Evolutionary conservation across 2,329 filamentous ascomycete species (phyloP).

Genomic region (Cryphonectria japonica): DNA sequence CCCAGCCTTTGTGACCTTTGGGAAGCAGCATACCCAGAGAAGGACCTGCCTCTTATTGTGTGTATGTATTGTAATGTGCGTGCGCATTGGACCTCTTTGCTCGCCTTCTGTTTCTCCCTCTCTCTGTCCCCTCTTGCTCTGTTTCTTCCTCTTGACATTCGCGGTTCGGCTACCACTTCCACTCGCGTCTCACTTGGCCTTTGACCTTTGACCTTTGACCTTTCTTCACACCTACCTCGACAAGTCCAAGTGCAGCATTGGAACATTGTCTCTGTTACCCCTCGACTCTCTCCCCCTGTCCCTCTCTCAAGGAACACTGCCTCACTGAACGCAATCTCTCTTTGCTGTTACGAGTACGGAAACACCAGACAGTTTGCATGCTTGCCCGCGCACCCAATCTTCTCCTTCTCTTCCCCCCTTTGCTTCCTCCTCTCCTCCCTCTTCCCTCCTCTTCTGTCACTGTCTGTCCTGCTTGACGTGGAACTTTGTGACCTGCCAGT

Average conservation of each 20-base stretch:
- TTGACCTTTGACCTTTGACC: not conserved
- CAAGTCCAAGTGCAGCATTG: not conserved
- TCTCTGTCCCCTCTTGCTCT: not conserved
- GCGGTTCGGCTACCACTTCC: not conserved
- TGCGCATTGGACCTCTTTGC: not conserved
- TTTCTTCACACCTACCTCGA: not conserved
- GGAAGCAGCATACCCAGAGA: not conserved
- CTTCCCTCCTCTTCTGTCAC: not conserved
- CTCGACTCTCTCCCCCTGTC: not conserved
- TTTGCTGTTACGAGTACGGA: not conserved
- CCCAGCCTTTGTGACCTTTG: not conserved
- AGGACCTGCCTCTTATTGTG: slow-evolving; percentile 9
- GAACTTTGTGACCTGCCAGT: not conserved
- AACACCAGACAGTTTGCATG: not conserved
- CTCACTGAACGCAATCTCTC: not conserved
- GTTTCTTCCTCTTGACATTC: not conserved
- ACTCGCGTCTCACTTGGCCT: not conserved
- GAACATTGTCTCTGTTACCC: not conserved
- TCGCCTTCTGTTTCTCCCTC: not conserved
- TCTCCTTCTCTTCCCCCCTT: too few relatives aligned
- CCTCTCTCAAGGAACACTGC: not conserved
- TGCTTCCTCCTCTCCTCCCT: not conserved
- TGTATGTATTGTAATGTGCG: slow-evolving; percentile 6
- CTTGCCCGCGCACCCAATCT: not conserved
- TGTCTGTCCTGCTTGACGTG: not conserved